Conservation (phyloP, 768 basidiomycete genomes). For the Leccinum variicolor region DNA sequence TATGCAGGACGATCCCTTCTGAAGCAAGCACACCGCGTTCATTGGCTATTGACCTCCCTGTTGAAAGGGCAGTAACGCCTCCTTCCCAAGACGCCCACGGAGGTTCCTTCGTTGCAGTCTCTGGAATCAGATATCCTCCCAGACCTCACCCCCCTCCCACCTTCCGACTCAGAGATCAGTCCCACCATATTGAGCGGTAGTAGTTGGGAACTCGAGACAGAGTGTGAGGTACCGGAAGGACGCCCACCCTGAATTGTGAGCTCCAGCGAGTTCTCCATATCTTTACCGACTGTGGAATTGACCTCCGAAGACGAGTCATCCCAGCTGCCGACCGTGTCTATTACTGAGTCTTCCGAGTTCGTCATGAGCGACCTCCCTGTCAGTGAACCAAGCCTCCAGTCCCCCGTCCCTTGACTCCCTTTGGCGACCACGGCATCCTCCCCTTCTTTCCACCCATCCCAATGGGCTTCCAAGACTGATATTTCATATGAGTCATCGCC, state of each 20-base stretch:
- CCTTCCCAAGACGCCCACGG: slow-evolving; percentile 26
- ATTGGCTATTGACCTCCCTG: slow-evolving; percentile 28
- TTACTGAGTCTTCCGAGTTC: slow-evolving; percentile 39
- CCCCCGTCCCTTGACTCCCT: slow-evolving; percentile 35
- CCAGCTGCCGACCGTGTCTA: slow-evolving; percentile 38
- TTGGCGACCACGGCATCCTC: slow-evolving; percentile 35
- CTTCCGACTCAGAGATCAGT: slow-evolving; percentile 32
- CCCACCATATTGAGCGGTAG: slow-evolving; percentile 23
- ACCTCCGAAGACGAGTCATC: slow-evolving; percentile 1
- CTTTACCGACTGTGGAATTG: too few species aligned
- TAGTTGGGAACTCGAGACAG: slow-evolving; percentile 21
- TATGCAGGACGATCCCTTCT: slow-evolving; percentile 37
- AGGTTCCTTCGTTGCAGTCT: slow-evolving; percentile 23
- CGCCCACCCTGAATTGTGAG: slow-evolving; percentile 17
- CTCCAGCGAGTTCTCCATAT: background rate
- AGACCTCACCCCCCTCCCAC: slow-evolving; percentile 33
- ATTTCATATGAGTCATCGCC: slow-evolving; percentile 74
- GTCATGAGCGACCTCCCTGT: slow-evolving; percentile 24
- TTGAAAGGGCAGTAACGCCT: slow-evolving; percentile 12
- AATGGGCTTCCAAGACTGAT: slow-evolving; percentile 65
- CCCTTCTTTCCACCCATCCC: slow-evolving; percentile 38
- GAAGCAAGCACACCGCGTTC: slow-evolving; percentile 24
- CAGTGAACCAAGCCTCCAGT: slow-evolving; percentile 29
- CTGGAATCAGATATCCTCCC: slow-evolving; percentile 19
- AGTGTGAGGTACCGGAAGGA: slow-evolving; percentile 11